These are phyloP conservation scores for Paulownia fortunei DNA, from an alignment of 257 asterid species.

Conservation along the genomic window DNA sequence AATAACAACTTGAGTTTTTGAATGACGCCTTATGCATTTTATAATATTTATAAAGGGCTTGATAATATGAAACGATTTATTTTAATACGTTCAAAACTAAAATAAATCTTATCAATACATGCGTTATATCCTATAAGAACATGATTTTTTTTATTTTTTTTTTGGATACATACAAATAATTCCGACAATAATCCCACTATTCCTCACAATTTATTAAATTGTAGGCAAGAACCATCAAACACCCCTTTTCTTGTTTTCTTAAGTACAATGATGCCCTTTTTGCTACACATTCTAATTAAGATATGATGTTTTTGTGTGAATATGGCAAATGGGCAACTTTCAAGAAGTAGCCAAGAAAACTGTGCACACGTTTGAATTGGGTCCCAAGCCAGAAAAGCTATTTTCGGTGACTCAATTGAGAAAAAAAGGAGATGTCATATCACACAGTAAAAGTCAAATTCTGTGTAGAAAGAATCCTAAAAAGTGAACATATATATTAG, in stretches of 20 bases:
- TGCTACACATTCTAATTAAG: not conserved
- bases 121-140: no score
- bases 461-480: slow-evolving; percentile 48
- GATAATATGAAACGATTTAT: no score
- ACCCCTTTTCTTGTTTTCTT: no score
- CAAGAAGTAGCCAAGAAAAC: slow-evolving; percentile 23
- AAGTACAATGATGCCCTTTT: not conserved
- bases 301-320: not conserved
- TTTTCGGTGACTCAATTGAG: slow-evolving; percentile 15
- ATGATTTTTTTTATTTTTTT: no score
- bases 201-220: no score
- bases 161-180: no score
- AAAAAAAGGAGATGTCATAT: not conserved
- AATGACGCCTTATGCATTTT: no score
- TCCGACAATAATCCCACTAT: no score
- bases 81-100: no score
- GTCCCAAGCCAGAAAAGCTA: slow-evolving; percentile 34
- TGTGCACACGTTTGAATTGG: slow-evolving; percentile 31
- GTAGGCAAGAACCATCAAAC: no score
- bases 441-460: slow-evolving; percentile 45
- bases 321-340: not conserved
- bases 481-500: slow-evolving; percentile 33
- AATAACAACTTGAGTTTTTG: not conserved
- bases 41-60: no score
- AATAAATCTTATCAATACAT: no score